Percentiles rank a stretch among this genome's conserved stretches.
These are phyloP conservation scores for Candida tropicalis DNA, from an alignment of 1,139 yeast species.

Conservation along the genomic window DNA sequence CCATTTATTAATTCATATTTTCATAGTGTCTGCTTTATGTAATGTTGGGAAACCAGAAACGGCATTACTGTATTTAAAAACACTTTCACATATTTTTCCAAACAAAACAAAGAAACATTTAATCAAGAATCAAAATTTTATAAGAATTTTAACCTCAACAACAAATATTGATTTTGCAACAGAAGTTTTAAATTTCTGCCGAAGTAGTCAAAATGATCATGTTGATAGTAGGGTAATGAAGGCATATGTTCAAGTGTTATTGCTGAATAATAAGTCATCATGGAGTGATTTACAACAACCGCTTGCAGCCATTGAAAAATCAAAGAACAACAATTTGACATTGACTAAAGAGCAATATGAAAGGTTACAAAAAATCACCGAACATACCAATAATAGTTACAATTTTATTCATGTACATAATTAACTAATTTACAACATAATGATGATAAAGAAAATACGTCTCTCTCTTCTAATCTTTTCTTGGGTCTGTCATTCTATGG, in stretches of 20 bases:
- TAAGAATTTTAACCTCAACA: constrained; percentile 9
- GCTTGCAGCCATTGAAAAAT: not conserved
- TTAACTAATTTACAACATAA: not conserved
- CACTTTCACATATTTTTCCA: constrained; percentile 22
- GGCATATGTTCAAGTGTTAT: constrained; percentile 4
- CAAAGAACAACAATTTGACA: not conserved
- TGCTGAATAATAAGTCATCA: constrained; percentile 1
- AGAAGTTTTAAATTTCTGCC: constrained; percentile 4
- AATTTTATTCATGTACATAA: constrained; percentile 9
- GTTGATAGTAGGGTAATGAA: constrained; percentile 4
- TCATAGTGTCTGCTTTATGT: constrained; percentile 32
- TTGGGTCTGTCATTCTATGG: constrained; percentile 67
- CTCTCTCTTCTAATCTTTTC: constrained; percentile 26
- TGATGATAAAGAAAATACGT: not conserved
- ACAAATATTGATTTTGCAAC: not conserved
- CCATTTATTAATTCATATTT: constrained; percentile 30
- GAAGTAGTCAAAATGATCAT: constrained; percentile 1
- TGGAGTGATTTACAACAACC: not conserved
- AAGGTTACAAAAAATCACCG: not conserved
- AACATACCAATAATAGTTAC: constrained; percentile 1
- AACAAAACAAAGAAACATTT: constrained; percentile 1
- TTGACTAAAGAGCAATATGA: constrained; percentile 7
- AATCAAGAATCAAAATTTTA: constrained; percentile 11
- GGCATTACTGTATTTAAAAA: constrained; percentile 29
- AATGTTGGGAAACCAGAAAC: constrained; percentile 25